phyloP scores from a whole-genome alignment of 495 filamentous ascomycete species.

The Penicillium tannophilum region DNA sequence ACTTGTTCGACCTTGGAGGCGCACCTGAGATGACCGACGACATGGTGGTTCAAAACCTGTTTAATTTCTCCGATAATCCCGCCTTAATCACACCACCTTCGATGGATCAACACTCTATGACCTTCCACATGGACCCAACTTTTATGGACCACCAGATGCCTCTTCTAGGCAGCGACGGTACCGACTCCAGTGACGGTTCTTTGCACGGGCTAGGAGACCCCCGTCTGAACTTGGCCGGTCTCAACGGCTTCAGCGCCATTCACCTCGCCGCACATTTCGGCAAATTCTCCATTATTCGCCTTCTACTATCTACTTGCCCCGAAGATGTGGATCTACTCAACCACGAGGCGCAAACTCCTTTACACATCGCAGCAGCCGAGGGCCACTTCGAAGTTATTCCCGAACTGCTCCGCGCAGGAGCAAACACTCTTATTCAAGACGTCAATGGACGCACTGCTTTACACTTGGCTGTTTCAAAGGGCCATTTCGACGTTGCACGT shows the following conservation, averaged over 20 bases:
- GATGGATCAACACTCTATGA: conserved; percentile 1
- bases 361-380: conserved; percentile 3
- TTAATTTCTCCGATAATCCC: neutral
- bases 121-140: neutral
- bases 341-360: conserved; percentile 5
- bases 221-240: neutral
- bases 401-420: neutral
- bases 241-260: neutral
- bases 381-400: conserved; percentile 4
- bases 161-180: neutral
- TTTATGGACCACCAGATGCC: neutral
- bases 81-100: neutral
- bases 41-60: conserved; percentile 1
- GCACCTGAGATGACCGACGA: neutral
- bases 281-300: conserved; percentile 4
- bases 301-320: conserved; percentile 2
- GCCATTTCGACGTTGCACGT: neutral
- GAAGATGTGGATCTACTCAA: conserved; percentile 4
- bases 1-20: neutral
- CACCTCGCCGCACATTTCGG: conserved; percentile 2
- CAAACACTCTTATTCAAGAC: conserved; percentile 3
- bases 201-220: neutral
- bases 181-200: neutral
- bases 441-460: conserved; percentile 2
- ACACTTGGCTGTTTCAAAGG: conserved; percentile 1